A percentile compares a stretch with the other conserved stretches of the same genome.
Conservation (phyloP, 495 filamentous ascomycete genomes). For the Tetracladium setigerum region DNA sequence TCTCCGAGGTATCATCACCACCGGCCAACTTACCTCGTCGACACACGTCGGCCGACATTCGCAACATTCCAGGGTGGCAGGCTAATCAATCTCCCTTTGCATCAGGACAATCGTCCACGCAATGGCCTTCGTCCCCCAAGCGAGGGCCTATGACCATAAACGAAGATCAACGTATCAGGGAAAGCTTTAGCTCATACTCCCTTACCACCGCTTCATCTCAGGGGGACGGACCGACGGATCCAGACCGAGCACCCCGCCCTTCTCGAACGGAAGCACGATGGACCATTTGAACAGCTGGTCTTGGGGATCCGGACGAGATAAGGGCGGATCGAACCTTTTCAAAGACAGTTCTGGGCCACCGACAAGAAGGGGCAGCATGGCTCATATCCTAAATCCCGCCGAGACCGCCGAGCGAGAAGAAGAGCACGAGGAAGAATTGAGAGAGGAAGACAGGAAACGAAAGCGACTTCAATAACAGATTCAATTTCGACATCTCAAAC, state of each 20-base stretch:
- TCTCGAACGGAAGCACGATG: slow-evolving; percentile 35
- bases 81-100: slow-evolving; percentile 63
- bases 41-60: slow-evolving; percentile 95
- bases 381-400: slow-evolving; percentile 73
- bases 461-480: slow-evolving; percentile 56
- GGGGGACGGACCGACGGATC: slow-evolving; percentile 46
- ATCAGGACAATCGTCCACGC: slow-evolving; percentile 62
- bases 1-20: slow-evolving; percentile 67
- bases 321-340: slow-evolving; percentile 20
- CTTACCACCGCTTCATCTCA: slow-evolving; percentile 47
- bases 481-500: neutral
- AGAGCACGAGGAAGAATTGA: slow-evolving; percentile 49
- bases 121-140: slow-evolving; percentile 84
- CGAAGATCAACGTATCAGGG: slow-evolving; percentile 74
- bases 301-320: slow-evolving; percentile 38
- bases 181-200: slow-evolving; percentile 77
- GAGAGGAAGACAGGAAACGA: slow-evolving; percentile 65
- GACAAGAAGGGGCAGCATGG: slow-evolving; percentile 50
- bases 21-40: slow-evolving; percentile 71
- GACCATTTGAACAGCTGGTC: slow-evolving; percentile 47
- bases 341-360: slow-evolving; percentile 49
- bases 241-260: slow-evolving; percentile 62
- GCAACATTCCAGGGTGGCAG: slow-evolving; percentile 75
- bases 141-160: slow-evolving; percentile 43
- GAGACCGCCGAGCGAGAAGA: slow-evolving; percentile 67